Evolutionary conservation across 495 filamentous ascomycete genomes (phyloP), one percentile per base, ranked within the genome.

Genomic region (Aspergillus baeticus): DNA sequence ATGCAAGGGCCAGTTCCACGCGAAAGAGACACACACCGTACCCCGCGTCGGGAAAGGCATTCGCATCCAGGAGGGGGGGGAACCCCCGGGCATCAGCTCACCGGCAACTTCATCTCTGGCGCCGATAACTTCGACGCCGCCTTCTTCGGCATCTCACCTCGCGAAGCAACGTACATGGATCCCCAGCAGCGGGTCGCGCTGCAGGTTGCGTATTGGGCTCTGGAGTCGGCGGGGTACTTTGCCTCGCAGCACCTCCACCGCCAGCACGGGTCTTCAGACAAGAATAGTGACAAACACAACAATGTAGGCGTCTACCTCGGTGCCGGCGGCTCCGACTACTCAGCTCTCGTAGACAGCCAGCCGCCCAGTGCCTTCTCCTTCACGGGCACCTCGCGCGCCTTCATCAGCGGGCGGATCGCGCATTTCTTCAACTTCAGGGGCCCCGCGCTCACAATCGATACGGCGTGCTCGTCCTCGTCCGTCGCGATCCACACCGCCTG

Each of bases 161-260:
- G 75, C 2, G 82, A 85, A 59, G 65, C 69, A 0, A 54, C 61
- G 0, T 63, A 68, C 2, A 77, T 73, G 62, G 82, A 83, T 50
- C 82, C 80, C 1, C 77, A 81, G 54, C 78, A 78, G 36, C 64
- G 81, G 1, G 63, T 75, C 0, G 18, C 78, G 0, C 71, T 84
- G 4, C 71, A 83, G 37, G 52, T 64, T 0, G 66, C 72, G 1
- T 83, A 83, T 45, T 69, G 83, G 51, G 72, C 77, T 0, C 43
- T 80, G 0, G 77, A 81, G 46, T 66, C 71, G 55, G 61, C 70
- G 0, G 75, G 75, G 1, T 77, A 76, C 47, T 75, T 69, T 31
- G 23, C 23, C 0, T 18, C 29, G 7, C n/a, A n/a, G n/a, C n/a
- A n/a, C n/a, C n/a, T n/a, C n/a, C n/a, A n/a, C n/a, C n/a, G n/a